Evolutionary conservation across 805 yeast species (phyloP), one percentile per base, ranked within the genome.

Genomic region (Ogataea ramenticola): DNA sequence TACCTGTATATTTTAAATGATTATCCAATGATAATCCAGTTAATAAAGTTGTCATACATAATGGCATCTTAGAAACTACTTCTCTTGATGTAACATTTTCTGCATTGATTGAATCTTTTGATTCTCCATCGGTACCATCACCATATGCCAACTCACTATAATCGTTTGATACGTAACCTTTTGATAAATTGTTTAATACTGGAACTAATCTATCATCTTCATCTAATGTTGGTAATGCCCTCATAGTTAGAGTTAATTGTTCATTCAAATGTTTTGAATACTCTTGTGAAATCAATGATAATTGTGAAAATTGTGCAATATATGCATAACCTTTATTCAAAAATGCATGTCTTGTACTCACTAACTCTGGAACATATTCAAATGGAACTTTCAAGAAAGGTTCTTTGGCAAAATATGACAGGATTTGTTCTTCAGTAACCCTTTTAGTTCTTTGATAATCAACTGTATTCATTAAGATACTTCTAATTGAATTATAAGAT

Each of bases 171-270:
- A 83, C 75, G 55, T 84, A 85, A 12, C 88, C 88, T 27, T 77
- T 73, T 0, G 95, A 79, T 39, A 93, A 64, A 55, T 90, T 89
- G 55, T 80, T 79, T 49, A 93, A 69, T 26, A 93, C 79, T 1
- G 97, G 97, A 42, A 89, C 66, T 38, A 93, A 65, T 46, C 99
- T 71, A 58, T 89, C 95, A 57, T 89, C 96, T 66, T 91, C 98
- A 57, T 89, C 96, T 44, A 91, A 67, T 11, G 90, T 72, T 7
- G 96, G 95, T 43, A 89, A 66, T 19, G 85, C 75, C 57, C 84
- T 85, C 53, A 88, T 80, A 0, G 97, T 86, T 39, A 71, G 65
- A 20, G 79, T 64, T 50, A 93, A 68, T 19, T 79, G 77, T 16
- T 62, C 58, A 2, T 61, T 58, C 43, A 90, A 65, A 44, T 67